These are phyloP conservation scores for Cenchrus americanus DNA, from an alignment of 176 grass and related monocot species.

Conservation along the genomic window DNA sequence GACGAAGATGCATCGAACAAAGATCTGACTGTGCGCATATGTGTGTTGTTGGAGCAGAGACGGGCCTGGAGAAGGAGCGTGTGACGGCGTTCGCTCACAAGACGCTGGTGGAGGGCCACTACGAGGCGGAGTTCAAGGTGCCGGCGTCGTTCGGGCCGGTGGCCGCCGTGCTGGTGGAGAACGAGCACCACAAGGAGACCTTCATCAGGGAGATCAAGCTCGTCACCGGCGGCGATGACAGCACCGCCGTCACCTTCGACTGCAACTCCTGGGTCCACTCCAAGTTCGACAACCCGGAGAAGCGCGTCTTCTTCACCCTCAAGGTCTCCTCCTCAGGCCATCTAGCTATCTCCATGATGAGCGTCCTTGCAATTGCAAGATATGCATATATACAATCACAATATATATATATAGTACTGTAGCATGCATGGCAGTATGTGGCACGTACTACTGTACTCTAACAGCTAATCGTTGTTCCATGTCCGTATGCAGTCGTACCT, in stretches of 20 bases:
- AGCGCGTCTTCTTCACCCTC: slow-evolving; percentile 65
- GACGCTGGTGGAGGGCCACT: slow-evolving; percentile 35
- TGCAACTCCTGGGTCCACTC: slow-evolving; percentile 83
- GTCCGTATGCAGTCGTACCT: slow-evolving; percentile 71
- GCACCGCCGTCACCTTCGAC: slow-evolving; percentile 45
- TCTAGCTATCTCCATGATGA: too few relatives aligned
- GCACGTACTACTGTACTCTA: not conserved
- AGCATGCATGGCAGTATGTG: too few relatives aligned
- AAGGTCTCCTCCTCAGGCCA: slow-evolving; percentile 36
- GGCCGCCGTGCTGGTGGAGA: slow-evolving; percentile 73
- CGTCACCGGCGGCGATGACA: slow-evolving; percentile 39
- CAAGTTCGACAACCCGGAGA: slow-evolving; percentile 67
- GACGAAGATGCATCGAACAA: too few relatives aligned
- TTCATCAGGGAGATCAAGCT: slow-evolving; percentile 68
- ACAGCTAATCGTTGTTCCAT: not conserved
- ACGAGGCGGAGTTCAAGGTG: slow-evolving; percentile 55
- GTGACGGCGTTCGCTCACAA: slow-evolving; percentile 59
- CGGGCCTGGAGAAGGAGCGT: slow-evolving; percentile 53
- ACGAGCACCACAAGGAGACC: slow-evolving; percentile 87
- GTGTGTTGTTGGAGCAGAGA: slow-evolving; percentile 30
- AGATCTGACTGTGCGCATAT: too few relatives aligned
- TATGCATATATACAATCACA: too few relatives aligned
- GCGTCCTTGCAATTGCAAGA: too few relatives aligned
- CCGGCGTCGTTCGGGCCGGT: slow-evolving; percentile 58
- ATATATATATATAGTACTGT: too few relatives aligned